Conservation (phyloP, 2,329 filamentous ascomycete genomes). For the Aureobasidium sp. region DNA sequence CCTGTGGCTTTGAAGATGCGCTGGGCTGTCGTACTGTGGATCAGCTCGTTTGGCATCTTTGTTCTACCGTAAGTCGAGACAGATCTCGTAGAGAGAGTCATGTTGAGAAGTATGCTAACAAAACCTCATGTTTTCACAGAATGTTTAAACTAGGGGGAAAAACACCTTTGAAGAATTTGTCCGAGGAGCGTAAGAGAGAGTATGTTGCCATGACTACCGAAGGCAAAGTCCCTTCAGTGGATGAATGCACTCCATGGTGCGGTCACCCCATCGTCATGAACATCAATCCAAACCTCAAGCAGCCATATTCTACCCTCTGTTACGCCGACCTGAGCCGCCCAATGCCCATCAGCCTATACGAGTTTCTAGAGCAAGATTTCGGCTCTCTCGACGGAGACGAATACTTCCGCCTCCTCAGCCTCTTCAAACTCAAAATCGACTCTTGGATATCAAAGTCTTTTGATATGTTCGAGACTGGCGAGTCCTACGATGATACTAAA, state of each 20-base stretch:
- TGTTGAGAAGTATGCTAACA: background rate
- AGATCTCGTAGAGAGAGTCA: background rate
- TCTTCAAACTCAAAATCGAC: background rate
- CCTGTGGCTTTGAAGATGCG: background rate
- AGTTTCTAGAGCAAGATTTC: background rate
- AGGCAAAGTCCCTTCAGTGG: background rate
- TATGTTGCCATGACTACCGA: background rate
- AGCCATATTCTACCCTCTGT: background rate
- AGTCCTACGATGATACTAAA: background rate
- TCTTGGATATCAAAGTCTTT: background rate
- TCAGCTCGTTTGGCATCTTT: background rate
- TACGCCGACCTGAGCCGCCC: background rate
- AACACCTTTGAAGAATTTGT: background rate
- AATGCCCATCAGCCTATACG: background rate
- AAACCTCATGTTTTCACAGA: background rate
- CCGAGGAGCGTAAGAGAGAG: background rate
- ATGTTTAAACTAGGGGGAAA: background rate
- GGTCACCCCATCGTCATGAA: background rate
- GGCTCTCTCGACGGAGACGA: slow-evolving; percentile 3
- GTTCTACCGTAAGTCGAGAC: background rate
- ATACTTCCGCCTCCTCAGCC: background rate
- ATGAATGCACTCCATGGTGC: background rate
- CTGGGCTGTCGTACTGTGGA: background rate
- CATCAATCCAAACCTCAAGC: background rate
- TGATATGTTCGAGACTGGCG: background rate